Evolutionary conservation across 352 stramenopile genomes (phyloP), one percentile per base, ranked within the genome.

Genomic region (Phytophthora sansomeana): DNA sequence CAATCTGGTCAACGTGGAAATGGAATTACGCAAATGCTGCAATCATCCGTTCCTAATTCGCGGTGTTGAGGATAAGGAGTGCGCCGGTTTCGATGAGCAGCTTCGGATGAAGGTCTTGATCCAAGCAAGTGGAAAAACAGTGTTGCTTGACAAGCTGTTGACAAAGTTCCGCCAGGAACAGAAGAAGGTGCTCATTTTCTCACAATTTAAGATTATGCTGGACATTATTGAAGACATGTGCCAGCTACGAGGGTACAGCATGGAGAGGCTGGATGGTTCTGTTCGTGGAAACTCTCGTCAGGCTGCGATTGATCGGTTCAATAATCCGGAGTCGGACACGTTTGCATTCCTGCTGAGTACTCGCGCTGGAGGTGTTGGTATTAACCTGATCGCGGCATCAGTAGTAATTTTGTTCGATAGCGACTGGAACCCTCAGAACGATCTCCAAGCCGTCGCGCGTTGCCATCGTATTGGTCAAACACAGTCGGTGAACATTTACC

Each of bases 391-490:
- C 61, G 81, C 92, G 70, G 91, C 86, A 5, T 94, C 83, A 6
- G 85, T 95, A 6, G 87, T 95, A 43, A 93, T 95, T 57, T 67
- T 96, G 39, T 94, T 91, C 69, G 97, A 99, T 67, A 97, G 89
- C 62, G 97, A 99, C 74, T 99, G 97, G 97, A 99, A 99, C 64
- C 97, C 97, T 46, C 97, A 99, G 75, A 99, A 99, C 75, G 97
- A 99, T 74, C 83, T 99, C 21, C 97, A 99, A 77, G 96, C 96
- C 21, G 97, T 98, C 51, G 98, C 98, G 7, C 95, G 98, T 62
- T 99, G 97, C 62, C 98, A 99, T 78, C 94, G 98, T 73, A 99
- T 99, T 63, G 98, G 98, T 6, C 98, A 99, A 75, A 99, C 97
- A 0, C 98, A 99, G 69, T 97, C 98, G 33, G 98, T 99, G 35